phyloP scores from a whole-genome alignment of 177 flowering plant species.

The Vitis hybrid region DNA sequence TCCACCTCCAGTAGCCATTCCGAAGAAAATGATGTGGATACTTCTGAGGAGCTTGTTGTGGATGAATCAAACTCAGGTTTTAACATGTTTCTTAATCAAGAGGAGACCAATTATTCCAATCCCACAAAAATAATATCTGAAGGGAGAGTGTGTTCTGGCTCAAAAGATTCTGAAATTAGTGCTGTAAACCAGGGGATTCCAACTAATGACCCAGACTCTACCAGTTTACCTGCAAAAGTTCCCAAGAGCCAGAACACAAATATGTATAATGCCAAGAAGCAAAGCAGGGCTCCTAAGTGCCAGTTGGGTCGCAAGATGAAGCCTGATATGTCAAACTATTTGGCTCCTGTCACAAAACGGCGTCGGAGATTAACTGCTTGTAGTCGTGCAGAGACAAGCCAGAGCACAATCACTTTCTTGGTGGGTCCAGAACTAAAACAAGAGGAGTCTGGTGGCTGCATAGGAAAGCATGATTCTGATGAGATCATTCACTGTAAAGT shows the following conservation, averaged over 20 bases:
- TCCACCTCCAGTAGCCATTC: conserved; percentile 14
- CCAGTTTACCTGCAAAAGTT: conserved; percentile 5
- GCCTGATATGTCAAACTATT: not conserved
- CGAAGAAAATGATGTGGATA: conserved; percentile 19
- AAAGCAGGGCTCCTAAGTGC: conserved; percentile 10
- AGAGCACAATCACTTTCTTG: not conserved
- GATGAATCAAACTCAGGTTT: conserved; percentile 22
- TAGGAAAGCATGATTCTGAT: not conserved
- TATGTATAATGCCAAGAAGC: not conserved
- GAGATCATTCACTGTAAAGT: conserved; percentile 8
- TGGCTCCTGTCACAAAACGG: conserved; percentile 23
- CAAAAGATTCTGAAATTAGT: conserved; percentile 4
- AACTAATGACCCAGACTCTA: conserved; percentile 4
- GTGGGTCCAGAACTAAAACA: conserved; percentile 3
- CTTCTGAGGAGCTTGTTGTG: conserved; percentile 18
- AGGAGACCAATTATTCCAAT: conserved; percentile 2
- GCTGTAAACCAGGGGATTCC: conserved; percentile 9
- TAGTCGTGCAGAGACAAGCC: conserved; percentile 14
- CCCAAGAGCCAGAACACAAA: not conserved
- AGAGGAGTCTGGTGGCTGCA: conserved; percentile 6
- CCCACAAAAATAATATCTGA: not conserved
- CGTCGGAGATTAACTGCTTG: conserved; percentile 21
- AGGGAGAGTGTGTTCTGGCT: conserved; percentile 9
- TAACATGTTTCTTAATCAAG: not conserved
- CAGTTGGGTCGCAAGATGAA: conserved; percentile 4